Base-by-base conservation (phyloP, 208 protist genomes). In the Crithidia expoeki region DNA sequence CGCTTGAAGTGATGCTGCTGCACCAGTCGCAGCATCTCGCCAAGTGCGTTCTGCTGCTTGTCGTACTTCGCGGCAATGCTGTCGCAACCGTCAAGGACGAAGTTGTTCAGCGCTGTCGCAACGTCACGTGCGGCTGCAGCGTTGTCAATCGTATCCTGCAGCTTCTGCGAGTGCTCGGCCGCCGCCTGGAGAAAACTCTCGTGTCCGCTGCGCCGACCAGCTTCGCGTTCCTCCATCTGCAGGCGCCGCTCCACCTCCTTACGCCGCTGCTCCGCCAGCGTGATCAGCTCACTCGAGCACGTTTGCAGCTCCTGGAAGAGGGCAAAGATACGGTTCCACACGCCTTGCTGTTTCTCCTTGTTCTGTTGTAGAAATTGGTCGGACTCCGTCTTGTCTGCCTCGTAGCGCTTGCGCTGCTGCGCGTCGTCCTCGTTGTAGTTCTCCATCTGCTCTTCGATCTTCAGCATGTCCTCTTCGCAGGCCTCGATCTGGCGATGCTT, bases 11-110 rank as follows among this genome's bases (percentile, higher is more conserved):
- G 90, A 52, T 97, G 88, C 60, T 87, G 74, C 67, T 94, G 89
- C 49, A 97, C 86, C 6, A 93, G 73, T 14, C 79, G 83, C 53
- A 94, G 72, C 79, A 92, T 90, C 49, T 94, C 89, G 57, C 80
- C 81, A 4, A 97, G 80, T 12, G 80, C 79, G 60, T 86, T 82
- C 78, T 95, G 89, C 72, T 94, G 88, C 72, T 88, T 90, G 74
- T 97, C 92, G 67, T 94, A 94, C 71, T 92, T 92, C 23, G 75
- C 74, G 16, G 90, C 77, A 60, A 97, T 93, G 68, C 67, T 93
- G 70, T 94, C 90, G 73, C 90, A 97, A 40, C 88, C 88, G 69
- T 97, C 92, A 0, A 97, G 73, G 2, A 95, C 89, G 74, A 97
- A 97, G 60, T 89, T 68, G 71, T 97, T 97, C n/a, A 97, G 76